phyloP scores from a whole-genome alignment of 176 grass and related monocot genomes.

The Elymus sibiricus region DNA sequence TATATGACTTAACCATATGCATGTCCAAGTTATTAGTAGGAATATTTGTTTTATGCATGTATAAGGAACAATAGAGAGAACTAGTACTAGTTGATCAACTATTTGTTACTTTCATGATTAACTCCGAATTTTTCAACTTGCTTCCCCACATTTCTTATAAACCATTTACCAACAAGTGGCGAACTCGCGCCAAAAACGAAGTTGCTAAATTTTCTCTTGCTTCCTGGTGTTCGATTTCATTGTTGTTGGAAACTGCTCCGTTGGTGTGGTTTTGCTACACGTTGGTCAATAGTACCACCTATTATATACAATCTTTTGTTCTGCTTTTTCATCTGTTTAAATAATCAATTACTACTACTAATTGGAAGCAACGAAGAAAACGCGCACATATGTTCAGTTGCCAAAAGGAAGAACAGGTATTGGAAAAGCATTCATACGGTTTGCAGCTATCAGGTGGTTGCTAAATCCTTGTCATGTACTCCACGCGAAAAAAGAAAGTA shows the following conservation, averaged over 20 bases:
- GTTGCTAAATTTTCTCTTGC: background rate
- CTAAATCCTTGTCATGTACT: conserved; percentile 24
- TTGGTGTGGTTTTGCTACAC: background rate
- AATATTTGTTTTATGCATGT: no score
- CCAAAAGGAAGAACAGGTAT: background rate
- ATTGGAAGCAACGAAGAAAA: background rate
- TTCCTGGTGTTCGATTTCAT: background rate
- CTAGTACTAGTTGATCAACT: background rate
- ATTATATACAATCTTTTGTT: background rate
- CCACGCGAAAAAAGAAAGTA: no score
- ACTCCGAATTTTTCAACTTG: background rate
- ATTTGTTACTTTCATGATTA: background rate
- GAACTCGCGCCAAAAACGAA: background rate
- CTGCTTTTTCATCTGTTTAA: background rate
- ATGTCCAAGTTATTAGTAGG: no score
- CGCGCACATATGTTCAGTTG: background rate
- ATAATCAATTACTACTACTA: background rate
- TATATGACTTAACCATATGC: background rate
- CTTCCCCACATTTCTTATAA: background rate
- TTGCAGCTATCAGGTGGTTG: conserved; percentile 26
- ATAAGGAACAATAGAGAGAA: background rate
- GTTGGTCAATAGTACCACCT: background rate
- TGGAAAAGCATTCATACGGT: background rate
- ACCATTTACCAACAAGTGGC: background rate
- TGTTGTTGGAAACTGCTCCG: background rate